phyloP scores from a whole-genome alignment of 495 filamentous ascomycete species.

The Daldinia loculata region DNA sequence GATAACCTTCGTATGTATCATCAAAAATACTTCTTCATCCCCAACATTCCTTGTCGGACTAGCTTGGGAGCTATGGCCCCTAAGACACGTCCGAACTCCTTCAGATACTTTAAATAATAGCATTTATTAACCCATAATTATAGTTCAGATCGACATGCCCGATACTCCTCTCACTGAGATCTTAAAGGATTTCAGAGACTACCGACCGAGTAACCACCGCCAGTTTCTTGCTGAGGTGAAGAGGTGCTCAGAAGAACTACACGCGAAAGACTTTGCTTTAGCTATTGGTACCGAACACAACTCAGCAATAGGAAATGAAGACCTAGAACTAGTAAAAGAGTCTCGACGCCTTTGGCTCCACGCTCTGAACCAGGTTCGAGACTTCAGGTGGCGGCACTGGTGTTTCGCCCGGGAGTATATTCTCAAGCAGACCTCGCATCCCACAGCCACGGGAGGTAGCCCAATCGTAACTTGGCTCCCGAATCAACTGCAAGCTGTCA shows the following conservation, averaged over 20 bases:
- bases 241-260: constrained; percentile 61
- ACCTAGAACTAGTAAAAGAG: constrained; percentile 48
- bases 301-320: constrained; percentile 29
- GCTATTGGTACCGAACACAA: constrained; percentile 55
- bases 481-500: constrained; percentile 80
- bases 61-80: too few species aligned
- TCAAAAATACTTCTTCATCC: not conserved
- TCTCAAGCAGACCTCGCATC: constrained; percentile 80
- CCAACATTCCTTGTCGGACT: too few species aligned
- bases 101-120: not conserved
- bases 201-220: constrained; percentile 85
- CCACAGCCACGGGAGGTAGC: constrained; percentile 88
- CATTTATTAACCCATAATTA: not conserved
- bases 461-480: constrained; percentile 93
- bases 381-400: constrained; percentile 95
- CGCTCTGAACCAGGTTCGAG: constrained; percentile 82
- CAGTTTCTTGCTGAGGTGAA: constrained; percentile 79
- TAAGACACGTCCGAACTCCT: too few species aligned
- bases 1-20: constrained; percentile 68
- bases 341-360: constrained; percentile 68
- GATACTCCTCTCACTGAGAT: constrained; percentile 84
- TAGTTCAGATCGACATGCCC: constrained; percentile 78
- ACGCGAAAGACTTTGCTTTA: constrained; percentile 70
- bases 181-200: constrained; percentile 82
- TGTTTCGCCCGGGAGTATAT: constrained; percentile 96